These are phyloP conservation scores for Metschnikowia dekortorum DNA, from an alignment of 805 yeast genomes.

Conservation along the genomic window DNA sequence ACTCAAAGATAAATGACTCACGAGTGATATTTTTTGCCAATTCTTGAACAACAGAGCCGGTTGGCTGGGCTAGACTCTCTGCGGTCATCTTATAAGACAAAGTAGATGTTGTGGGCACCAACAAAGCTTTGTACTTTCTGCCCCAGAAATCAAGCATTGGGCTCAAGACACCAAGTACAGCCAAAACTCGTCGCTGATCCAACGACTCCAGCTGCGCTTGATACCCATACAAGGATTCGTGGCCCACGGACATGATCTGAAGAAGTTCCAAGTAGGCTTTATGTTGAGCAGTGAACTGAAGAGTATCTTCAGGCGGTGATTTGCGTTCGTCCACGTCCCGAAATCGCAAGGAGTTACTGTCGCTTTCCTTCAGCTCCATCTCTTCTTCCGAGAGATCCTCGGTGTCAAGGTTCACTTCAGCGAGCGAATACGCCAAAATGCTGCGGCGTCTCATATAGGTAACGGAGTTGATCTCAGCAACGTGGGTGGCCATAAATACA, in stretches of 20 bases:
- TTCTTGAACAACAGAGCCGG: slow-evolving; percentile 36
- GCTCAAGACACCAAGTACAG: slow-evolving; percentile 65
- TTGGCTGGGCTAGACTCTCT: slow-evolving; percentile 23
- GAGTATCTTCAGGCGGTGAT: slow-evolving; percentile 14
- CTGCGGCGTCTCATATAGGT: slow-evolving; percentile 76
- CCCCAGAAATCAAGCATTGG: slow-evolving; percentile 82
- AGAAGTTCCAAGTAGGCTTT: slow-evolving; percentile 76
- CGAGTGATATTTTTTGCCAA: slow-evolving; percentile 47
- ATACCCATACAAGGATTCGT: slow-evolving; percentile 73
- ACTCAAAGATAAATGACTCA: slow-evolving; percentile 77
- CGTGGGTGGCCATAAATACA: slow-evolving; percentile 77
- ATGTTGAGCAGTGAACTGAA: slow-evolving; percentile 59
- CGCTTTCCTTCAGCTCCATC: slow-evolving; percentile 22
- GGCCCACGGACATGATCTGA: slow-evolving; percentile 75
- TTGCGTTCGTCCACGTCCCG: slow-evolving; percentile 27
- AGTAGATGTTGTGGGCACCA: slow-evolving; percentile 47
- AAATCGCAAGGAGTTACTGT: slow-evolving; percentile 25
- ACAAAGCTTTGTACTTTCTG: slow-evolving; percentile 51
- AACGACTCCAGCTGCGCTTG: slow-evolving; percentile 50
- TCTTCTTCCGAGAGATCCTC: slow-evolving; percentile 38
- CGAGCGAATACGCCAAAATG: slow-evolving; percentile 67
- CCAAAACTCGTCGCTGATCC: slow-evolving; percentile 61
- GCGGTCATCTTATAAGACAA: slow-evolving; percentile 28
- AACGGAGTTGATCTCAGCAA: slow-evolving; percentile 78
- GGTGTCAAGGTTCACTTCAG: slow-evolving; percentile 57